Conservation (phyloP, 176 grass and related monocot genomes). For the Bonia amplexicaulis region DNA sequence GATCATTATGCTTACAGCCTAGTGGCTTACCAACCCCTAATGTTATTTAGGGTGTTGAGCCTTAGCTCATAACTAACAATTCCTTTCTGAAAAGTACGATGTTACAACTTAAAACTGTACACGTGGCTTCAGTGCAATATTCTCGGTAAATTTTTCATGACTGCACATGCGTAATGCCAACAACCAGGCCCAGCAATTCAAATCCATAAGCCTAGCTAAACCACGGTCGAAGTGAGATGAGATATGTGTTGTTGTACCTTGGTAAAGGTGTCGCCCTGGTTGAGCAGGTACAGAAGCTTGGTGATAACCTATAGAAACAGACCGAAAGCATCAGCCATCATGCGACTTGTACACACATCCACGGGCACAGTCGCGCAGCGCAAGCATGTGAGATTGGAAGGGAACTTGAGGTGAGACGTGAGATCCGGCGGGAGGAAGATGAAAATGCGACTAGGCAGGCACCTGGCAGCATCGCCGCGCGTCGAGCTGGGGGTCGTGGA, state of each 20-base stretch:
- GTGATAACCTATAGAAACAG: slow-evolving; percentile 72
- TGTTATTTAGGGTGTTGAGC: background rate
- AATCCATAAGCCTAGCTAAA: background rate
- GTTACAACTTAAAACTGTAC: background rate
- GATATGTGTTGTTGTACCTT: slow-evolving; percentile 42
- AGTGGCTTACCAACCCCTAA: background rate
- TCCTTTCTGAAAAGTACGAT: background rate
- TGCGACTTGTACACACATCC: background rate
- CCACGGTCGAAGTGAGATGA: background rate
- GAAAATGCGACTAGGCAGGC: background rate
- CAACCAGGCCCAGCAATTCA: background rate
- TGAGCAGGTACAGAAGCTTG: slow-evolving; percentile 96
- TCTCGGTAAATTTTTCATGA: background rate
- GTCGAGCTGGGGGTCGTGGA: slow-evolving; percentile 96
- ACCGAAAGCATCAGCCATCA: slow-evolving; percentile 27
- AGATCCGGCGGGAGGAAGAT: background rate
- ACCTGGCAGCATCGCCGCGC: slow-evolving; percentile 94
- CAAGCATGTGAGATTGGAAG: background rate
- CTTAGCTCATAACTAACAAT: background rate
- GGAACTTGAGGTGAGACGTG: background rate
- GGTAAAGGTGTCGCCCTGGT: slow-evolving; percentile 96
- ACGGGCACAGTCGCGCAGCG: background rate
- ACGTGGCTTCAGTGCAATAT: background rate
- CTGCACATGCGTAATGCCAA: background rate
- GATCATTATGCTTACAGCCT: background rate